Conservation (phyloP, 305 asterid genomes). For the Fraxinus platypoda region DNA sequence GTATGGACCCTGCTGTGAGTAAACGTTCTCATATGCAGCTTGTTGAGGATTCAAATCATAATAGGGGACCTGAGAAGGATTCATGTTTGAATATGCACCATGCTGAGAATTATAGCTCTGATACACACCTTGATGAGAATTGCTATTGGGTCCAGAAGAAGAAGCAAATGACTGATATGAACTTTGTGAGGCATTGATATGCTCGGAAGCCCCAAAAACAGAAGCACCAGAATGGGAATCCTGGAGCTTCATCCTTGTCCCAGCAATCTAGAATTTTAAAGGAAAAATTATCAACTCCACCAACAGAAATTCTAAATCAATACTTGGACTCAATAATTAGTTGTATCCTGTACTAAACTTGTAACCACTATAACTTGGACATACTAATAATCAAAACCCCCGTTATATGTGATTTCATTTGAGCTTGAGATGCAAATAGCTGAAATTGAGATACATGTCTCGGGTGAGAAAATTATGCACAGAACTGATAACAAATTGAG, state of each 20-base stretch:
- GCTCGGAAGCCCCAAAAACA: slow-evolving; percentile 40
- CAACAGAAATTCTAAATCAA: neutral
- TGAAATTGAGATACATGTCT: neutral
- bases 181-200: slow-evolving; percentile 35
- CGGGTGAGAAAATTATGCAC: neutral
- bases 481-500: neutral
- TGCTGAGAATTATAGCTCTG: slow-evolving; percentile 40
- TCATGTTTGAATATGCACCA: slow-evolving; percentile 30
- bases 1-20: slow-evolving; percentile 38
- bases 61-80: slow-evolving; percentile 44
- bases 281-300: slow-evolving; percentile 17
- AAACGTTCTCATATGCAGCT: slow-evolving; percentile 36
- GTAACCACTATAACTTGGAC: neutral
- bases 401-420: neutral
- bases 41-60: slow-evolving; percentile 38
- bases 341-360: neutral
- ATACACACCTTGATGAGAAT: slow-evolving; percentile 32
- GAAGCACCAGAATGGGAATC: slow-evolving; percentile 41
- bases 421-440: neutral
- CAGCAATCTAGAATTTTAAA: slow-evolving; percentile 40
- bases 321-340: neutral
- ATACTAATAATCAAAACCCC: neutral
- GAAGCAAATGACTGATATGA: slow-evolving; percentile 34
- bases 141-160: slow-evolving; percentile 29
- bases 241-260: slow-evolving; percentile 37